Evolutionary conservation across 306 rosid genomes (phyloP), one percentile per base, ranked within the genome.

Genomic region (Ceratonia siliqua): DNA sequence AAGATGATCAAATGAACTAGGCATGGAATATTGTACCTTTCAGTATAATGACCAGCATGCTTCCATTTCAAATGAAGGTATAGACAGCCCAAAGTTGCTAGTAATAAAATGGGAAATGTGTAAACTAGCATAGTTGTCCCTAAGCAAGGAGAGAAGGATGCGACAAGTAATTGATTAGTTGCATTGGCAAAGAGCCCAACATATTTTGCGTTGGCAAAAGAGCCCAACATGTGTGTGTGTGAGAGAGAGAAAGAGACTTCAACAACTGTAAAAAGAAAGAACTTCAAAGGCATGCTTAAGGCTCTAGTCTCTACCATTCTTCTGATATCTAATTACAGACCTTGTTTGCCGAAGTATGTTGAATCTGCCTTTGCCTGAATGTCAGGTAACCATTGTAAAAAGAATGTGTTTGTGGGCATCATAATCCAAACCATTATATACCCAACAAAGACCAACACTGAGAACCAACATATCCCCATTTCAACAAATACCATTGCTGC

Each of bases 401-500:
- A 80, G 70, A 72, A 86, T 2, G 72, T 82, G 62, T 82, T 72
- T 24, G 93, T 84, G 33, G 89, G 90, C 86, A 78, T 75, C 82
- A 86, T 79, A 56, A 80, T 59, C 87, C 82, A 86, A 73, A 89
- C 46, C 76, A 86, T 25, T 5, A 63, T 11, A 64, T 80, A 84
- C 5, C 90, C 93, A 75, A 78, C 20, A 73, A 56, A 84, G 6
- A 84, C 73, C 49, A 84, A 28, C 81, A 80, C 39, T 49, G 81
- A 22, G 55, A 84, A 48, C 70, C 82, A 54, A 76, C 84, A 50
- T 41, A 82, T 27, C 11, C 80, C 77, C 55, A 46, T 68, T 69
- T 58, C 74, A 70, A 73, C 32, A 14, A 24, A 46, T 79, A 68
- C 79, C 76, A 80, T 50, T 48, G 75, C 64, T 3, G 20, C 12